phyloP scores from a whole-genome alignment of 2,329 filamentous ascomycete species.

The Aspergillus sergii region DNA sequence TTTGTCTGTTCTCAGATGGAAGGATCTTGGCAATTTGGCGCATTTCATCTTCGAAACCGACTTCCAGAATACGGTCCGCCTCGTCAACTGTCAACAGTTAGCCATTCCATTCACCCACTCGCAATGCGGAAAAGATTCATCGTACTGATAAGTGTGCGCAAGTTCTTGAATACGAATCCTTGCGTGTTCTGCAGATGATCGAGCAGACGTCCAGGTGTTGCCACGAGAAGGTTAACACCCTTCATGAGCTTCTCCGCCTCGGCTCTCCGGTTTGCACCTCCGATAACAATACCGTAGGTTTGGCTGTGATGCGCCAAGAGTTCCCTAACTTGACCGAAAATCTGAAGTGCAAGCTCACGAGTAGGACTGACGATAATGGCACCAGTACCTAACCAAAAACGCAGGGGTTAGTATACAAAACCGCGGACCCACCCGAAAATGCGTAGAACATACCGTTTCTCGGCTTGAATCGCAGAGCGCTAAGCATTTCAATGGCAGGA shows the following conservation, averaged over 20 bases:
- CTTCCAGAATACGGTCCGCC: constrained; percentile 92
- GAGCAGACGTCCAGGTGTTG: constrained; percentile 86
- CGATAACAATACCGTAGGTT: constrained; percentile 94
- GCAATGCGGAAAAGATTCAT: neutral
- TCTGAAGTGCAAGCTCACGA: constrained; percentile 89
- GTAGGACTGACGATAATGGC: constrained; percentile 93
- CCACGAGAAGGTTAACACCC: constrained; percentile 92
- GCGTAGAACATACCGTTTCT: constrained; percentile 64
- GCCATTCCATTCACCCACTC: neutral
- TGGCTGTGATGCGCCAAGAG: constrained; percentile 93
- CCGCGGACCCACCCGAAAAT: neutral
- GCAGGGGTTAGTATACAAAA: constrained; percentile 12
- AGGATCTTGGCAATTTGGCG: constrained; percentile 93
- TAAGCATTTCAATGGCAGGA: constrained; percentile 90
- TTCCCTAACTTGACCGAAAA: constrained; percentile 91
- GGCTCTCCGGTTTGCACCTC: constrained; percentile 85
- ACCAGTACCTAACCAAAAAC: constrained; percentile 65
- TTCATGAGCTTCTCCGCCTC: constrained; percentile 94
- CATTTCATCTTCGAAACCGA: constrained; percentile 99
- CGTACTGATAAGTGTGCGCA: constrained; percentile 76
- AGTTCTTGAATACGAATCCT: constrained; percentile 87
- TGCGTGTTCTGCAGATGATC: constrained; percentile 94
- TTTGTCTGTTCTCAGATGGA: constrained; percentile 83
- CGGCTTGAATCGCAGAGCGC: constrained; percentile 88
- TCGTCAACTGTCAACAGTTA: constrained; percentile 61